phyloP scores from a whole-genome alignment of 306 rosid genomes.

The Astragalus membranaceus region DNA sequence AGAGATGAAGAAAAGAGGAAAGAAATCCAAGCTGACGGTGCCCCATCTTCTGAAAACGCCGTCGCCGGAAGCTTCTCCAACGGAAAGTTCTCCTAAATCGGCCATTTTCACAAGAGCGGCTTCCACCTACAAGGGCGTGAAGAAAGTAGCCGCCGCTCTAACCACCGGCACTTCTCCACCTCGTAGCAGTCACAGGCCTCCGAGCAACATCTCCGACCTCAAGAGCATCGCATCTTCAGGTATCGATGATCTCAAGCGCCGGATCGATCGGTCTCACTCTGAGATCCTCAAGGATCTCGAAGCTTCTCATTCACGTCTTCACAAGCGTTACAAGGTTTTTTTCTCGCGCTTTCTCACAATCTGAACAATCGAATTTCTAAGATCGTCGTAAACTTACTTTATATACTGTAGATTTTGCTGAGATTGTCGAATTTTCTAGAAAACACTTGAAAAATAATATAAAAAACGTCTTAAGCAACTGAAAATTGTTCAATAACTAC shows the following conservation, averaged over 20 bases:
- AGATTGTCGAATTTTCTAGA: background rate
- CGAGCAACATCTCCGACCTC: conserved; percentile 60
- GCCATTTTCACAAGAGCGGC: conserved; percentile 40
- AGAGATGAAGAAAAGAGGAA: conserved; percentile 54
- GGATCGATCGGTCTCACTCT: conserved; percentile 70
- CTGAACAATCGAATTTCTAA: background rate
- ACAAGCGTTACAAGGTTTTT: conserved; percentile 74
- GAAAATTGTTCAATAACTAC: background rate
- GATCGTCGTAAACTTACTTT: background rate
- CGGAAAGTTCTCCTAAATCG: conserved; percentile 45
- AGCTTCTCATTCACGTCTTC: conserved; percentile 66
- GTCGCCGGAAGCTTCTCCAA: conserved; percentile 38
- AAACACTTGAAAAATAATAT: background rate
- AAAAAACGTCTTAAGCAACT: background rate
- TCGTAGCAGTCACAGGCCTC: conserved; percentile 32
- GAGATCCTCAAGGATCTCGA: conserved; percentile 75
- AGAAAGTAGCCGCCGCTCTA: conserved; percentile 27
- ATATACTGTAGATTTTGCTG: background rate
- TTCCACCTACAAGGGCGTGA: conserved; percentile 38
- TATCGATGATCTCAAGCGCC: conserved; percentile 62
- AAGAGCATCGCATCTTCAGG: conserved; percentile 59
- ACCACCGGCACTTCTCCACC: conserved; percentile 31
- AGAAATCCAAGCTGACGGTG: conserved; percentile 34
- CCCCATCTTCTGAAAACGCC: conserved; percentile 59
- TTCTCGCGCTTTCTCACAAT: conserved; percentile 6